A percentile compares a stretch with the other conserved stretches of the same genome.
Evolutionary conservation across 1,284 basidiomycete species (phyloP).

Genomic region (Mycosarcoma mackinlayi): DNA sequence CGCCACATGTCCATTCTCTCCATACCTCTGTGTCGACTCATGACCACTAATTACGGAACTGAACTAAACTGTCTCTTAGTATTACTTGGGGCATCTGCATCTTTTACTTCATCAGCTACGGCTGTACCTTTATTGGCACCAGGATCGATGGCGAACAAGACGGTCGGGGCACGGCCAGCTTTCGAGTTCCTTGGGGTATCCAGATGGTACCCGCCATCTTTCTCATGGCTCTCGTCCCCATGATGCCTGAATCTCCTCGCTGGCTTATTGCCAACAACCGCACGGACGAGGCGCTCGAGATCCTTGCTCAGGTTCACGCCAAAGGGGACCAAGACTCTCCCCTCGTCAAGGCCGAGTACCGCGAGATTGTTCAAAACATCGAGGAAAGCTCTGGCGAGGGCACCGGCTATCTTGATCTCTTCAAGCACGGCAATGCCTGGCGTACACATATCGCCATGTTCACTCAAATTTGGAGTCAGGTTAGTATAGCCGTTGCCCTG

Average conservation of each 20-base stretch:
- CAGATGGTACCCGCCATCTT: conserved; percentile 26
- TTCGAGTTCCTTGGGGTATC: conserved; percentile 21
- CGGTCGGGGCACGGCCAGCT: conserved; percentile 22
- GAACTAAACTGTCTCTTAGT: not conserved
- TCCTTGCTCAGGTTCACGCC: conserved; percentile 41
- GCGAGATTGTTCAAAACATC: conserved; percentile 34
- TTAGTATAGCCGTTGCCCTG: too few species aligned
- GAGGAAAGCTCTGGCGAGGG: conserved; percentile 29
- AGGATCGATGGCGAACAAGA: conserved; percentile 20
- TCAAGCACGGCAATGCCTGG: conserved; percentile 32
- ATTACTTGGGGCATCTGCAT: conserved; percentile 30
- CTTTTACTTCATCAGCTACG: conserved; percentile 18
- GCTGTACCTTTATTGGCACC: conserved; percentile 8
- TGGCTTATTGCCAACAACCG: conserved; percentile 41
- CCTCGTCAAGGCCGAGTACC: conserved; percentile 32
- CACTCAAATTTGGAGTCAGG: conserved; percentile 32
- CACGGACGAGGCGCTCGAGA: conserved; percentile 29
- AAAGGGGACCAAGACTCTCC: conserved; percentile 26
- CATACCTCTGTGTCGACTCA: too few species aligned
- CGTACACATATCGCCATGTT: conserved; percentile 34
- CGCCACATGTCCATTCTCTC: not conserved
- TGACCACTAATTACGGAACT: too few species aligned
- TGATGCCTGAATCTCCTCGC: conserved; percentile 45
- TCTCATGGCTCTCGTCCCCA: conserved; percentile 19
- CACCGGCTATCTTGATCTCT: conserved; percentile 34